Evolutionary conservation across 1,284 basidiomycete species (phyloP).

Genomic region (Pyrrhoderma noxium): DNA sequence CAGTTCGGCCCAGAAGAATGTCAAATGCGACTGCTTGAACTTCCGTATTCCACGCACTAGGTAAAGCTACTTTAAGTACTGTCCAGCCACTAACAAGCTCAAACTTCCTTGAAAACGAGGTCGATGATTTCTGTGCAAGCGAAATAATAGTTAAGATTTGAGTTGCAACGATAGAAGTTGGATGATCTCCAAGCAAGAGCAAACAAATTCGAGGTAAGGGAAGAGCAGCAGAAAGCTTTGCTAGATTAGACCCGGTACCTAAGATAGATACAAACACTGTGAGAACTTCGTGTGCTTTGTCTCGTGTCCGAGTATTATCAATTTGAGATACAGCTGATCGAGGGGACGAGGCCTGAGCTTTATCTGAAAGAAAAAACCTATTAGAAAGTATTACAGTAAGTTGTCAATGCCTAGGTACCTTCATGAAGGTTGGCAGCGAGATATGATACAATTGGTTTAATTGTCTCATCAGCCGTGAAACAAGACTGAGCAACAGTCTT

Average conservation of each 20-base stretch:
- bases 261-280: slow-evolving; percentile 52
- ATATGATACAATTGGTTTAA: slow-evolving; percentile 83
- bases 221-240: slow-evolving; percentile 57
- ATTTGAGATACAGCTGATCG: slow-evolving; percentile 47
- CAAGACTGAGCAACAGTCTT: slow-evolving; percentile 48
- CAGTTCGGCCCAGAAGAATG: slow-evolving; percentile 47
- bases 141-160: slow-evolving; percentile 55
- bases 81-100: slow-evolving; percentile 74
- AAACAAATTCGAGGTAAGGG: slow-evolving; percentile 69
- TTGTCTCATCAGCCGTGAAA: slow-evolving; percentile 63
- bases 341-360: slow-evolving; percentile 40
- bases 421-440: slow-evolving; percentile 78
- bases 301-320: slow-evolving; percentile 38
- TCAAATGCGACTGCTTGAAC: slow-evolving; percentile 64
- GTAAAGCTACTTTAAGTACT: slow-evolving; percentile 56
- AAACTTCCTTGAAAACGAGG: slow-evolving; percentile 63
- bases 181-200: slow-evolving; percentile 63
- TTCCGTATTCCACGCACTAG: slow-evolving; percentile 53
- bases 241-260: slow-evolving; percentile 43
- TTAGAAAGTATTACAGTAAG: slow-evolving; percentile 1
- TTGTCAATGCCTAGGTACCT: slow-evolving; percentile 34
- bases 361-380: slow-evolving; percentile 19
- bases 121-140: slow-evolving; percentile 44
- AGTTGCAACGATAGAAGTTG: slow-evolving; percentile 49
- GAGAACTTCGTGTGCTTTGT: slow-evolving; percentile 59